A percentile compares a stretch with the other conserved stretches of the same genome.
phyloP scores from a whole-genome alignment of 1,284 basidiomycete species.

The Ceratobasidium sp. region DNA sequence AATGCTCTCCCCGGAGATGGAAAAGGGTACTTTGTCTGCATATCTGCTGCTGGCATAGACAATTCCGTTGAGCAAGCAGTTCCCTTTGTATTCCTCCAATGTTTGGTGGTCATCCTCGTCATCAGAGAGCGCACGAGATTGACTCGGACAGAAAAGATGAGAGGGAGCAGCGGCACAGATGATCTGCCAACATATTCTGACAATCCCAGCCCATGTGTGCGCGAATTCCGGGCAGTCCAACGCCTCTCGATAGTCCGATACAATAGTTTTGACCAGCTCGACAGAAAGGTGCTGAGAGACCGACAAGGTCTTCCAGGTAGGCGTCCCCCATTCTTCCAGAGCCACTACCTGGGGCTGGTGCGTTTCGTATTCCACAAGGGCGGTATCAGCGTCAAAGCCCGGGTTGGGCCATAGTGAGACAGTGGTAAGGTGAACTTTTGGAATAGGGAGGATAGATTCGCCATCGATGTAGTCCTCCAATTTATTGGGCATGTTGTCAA shows the following conservation, averaged over 20 bases:
- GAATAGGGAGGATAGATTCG: background rate
- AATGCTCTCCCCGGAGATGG: background rate
- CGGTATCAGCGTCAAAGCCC: background rate
- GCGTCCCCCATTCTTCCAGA: slow-evolving; percentile 8
- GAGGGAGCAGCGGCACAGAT: slow-evolving; percentile 14
- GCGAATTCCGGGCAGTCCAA: background rate
- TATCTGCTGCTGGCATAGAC: background rate
- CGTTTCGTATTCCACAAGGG: background rate
- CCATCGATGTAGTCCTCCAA: background rate
- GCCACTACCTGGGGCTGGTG: background rate
- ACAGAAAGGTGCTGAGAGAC: background rate
- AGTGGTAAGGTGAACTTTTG: background rate
- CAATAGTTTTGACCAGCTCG: background rate
- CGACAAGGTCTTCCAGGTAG: slow-evolving; percentile 4
- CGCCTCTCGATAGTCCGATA: background rate
- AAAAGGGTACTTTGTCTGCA: background rate
- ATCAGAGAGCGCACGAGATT: background rate
- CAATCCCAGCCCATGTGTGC: background rate
- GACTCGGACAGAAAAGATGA: background rate
- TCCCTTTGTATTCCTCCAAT: no score
- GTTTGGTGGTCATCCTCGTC: background rate
- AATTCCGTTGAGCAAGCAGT: background rate
- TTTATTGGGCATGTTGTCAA: background rate
- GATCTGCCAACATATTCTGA: background rate
- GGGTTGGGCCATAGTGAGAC: background rate